A percentile compares a stretch with the other conserved stretches of the same genome.
phyloP scores from a whole-genome alignment of 352 stramenopile genomes.

The Plasmopara muralis region DNA sequence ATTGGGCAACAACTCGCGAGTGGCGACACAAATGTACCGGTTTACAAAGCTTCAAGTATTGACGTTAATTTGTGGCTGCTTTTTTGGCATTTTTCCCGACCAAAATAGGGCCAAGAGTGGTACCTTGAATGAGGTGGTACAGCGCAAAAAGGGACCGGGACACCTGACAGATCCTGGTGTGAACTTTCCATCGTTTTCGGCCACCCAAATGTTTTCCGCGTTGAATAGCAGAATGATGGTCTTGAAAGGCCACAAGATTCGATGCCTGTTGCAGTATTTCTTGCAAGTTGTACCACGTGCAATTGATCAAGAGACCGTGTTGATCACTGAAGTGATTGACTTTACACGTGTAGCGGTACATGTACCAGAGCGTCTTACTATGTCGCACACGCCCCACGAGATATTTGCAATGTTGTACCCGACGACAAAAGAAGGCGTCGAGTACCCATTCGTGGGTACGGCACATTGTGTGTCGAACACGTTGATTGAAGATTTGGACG shows the following conservation, averaged over 20 bases:
- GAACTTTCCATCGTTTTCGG: slow-evolving; percentile 51
- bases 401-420: slow-evolving; percentile 15
- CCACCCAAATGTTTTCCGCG: slow-evolving; percentile 34
- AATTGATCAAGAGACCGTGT: neutral
- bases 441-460: slow-evolving; percentile 9
- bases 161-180: slow-evolving; percentile 11
- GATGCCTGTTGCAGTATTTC: slow-evolving; percentile 69
- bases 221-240: slow-evolving; percentile 18
- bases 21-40: slow-evolving; percentile 19
- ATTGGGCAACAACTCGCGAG: slow-evolving; percentile 3
- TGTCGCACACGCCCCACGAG: slow-evolving; percentile 13
- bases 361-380: slow-evolving; percentile 6
- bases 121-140: slow-evolving; percentile 3
- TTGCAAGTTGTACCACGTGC: slow-evolving; percentile 38
- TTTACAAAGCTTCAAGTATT: slow-evolving; percentile 46
- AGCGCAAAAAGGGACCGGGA: slow-evolving; percentile 5
- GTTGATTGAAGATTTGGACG: slow-evolving; percentile 57
- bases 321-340: slow-evolving; percentile 42
- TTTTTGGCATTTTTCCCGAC: slow-evolving; percentile 56
- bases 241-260: slow-evolving; percentile 62
- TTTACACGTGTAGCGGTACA: slow-evolving; percentile 43
- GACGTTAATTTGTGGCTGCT: slow-evolving; percentile 44
- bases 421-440: neutral
- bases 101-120: slow-evolving; percentile 24
- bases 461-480: slow-evolving; percentile 29